A percentile compares a stretch with the other conserved stretches of the same genome.
Conservation (phyloP, 148 eudicot genomes). For the Rheum nobile region DNA sequence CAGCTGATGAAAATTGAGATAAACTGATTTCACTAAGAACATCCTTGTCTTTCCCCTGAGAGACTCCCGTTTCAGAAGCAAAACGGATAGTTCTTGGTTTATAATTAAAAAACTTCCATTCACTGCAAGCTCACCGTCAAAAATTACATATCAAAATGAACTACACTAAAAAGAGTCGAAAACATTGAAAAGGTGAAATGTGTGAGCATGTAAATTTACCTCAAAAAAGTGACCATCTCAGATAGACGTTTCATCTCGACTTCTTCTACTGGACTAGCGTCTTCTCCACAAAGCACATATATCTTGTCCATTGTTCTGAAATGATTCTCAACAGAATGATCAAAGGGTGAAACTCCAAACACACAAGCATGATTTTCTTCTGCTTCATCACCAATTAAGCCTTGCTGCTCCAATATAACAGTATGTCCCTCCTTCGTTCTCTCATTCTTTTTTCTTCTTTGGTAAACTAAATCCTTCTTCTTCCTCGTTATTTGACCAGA, state of each 20-base stretch:
- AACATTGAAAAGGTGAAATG: neutral
- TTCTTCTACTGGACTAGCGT: slow-evolving; percentile 19
- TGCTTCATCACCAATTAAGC: neutral
- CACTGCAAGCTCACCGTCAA: slow-evolving; percentile 29
- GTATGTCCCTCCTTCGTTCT: slow-evolving; percentile 5
- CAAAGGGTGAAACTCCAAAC: slow-evolving; percentile 32
- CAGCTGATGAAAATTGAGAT: slow-evolving; percentile 76
- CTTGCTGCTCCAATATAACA: neutral
- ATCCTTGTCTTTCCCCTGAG: slow-evolving; percentile 18
- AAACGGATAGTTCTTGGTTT: slow-evolving; percentile 44
- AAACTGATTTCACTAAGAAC: slow-evolving; percentile 30
- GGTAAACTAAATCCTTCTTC: too few species aligned
- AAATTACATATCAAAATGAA: neutral
- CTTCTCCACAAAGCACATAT: slow-evolving; percentile 32
- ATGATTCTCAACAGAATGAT: slow-evolving; percentile 47
- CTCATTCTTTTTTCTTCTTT: neutral
- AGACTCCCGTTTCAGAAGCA: slow-evolving; percentile 33
- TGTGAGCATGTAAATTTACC: slow-evolving; percentile 21
- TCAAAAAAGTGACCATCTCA: slow-evolving; percentile 45
- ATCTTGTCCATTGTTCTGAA: slow-evolving; percentile 36
- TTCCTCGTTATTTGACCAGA: neutral
- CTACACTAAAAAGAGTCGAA: neutral
- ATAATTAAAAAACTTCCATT: slow-evolving; percentile 67
- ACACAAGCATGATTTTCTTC: slow-evolving; percentile 16
- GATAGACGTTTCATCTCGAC: slow-evolving; percentile 38